phyloP scores from a whole-genome alignment of 2,329 filamentous ascomycete species.

The Pseudocercospora ulei region DNA sequence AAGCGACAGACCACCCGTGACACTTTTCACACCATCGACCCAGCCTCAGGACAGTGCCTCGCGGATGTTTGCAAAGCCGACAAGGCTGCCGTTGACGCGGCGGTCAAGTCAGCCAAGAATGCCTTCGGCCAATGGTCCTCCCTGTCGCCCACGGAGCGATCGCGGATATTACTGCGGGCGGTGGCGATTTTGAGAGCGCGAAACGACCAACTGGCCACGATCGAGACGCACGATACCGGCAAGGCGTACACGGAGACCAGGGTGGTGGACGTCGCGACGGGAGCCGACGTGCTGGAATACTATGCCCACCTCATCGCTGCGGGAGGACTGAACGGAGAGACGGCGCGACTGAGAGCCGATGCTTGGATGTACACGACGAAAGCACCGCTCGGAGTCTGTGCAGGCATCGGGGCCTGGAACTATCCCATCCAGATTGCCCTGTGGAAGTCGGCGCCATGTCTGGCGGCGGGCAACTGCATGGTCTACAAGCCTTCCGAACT shows the following conservation, averaged over 20 bases:
- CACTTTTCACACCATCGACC: constrained; percentile 64
- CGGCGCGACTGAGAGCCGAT: constrained; percentile 60
- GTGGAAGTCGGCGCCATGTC: constrained; percentile 78
- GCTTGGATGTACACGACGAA: constrained; percentile 78
- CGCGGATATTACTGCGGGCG: constrained; percentile 67
- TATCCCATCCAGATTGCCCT: constrained; percentile 85
- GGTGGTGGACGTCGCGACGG: constrained; percentile 71
- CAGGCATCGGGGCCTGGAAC: constrained; percentile 83
- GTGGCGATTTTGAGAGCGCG: constrained; percentile 61
- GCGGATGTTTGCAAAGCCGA: constrained; percentile 50
- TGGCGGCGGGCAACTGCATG: constrained; percentile 82
- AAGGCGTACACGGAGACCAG: constrained; percentile 79
- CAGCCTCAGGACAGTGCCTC: constrained; percentile 58
- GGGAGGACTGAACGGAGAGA: constrained; percentile 71
- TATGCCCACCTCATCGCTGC: constrained; percentile 70
- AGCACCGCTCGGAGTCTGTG: constrained; percentile 72
- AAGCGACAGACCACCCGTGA: constrained; percentile 50
- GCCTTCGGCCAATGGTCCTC: constrained; percentile 70
- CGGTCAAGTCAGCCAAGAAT: constrained; percentile 57
- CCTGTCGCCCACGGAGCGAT: constrained; percentile 63
- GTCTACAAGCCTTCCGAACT: constrained; percentile 85
- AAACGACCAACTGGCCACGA: constrained; percentile 67
- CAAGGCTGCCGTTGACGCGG: constrained; percentile 61
- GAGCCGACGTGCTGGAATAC: constrained; percentile 77
- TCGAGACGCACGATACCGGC: constrained; percentile 78